Base-by-base conservation (phyloP, 495 filamentous ascomycete genomes). In the Podospora pseudocomata region DNA sequence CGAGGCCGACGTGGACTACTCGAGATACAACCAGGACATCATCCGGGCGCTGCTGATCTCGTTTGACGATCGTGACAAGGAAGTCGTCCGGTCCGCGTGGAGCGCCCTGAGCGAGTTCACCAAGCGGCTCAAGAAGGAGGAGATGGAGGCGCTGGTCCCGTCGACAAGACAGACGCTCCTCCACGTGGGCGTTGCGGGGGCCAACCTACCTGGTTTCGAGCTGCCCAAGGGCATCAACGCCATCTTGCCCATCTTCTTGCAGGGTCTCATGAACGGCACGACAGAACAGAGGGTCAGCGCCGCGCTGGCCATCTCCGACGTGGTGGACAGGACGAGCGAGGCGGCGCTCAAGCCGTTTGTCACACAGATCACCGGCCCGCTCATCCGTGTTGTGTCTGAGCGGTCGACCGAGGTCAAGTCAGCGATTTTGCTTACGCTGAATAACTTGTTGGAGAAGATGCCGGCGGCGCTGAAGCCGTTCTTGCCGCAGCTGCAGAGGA, bases 191-290 rank as follows among this genome's bases (percentile, higher is more conserved):
- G 90, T 97, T 18, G 80, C 94, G 59, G 96, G 96, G 5, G 85
- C 88, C 26, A 88, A 94, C 73, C 84, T 99, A 19, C 86, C 93
- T 11, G 95, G 95, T 28, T 99, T 99, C 82, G 86, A 89, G 65
- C 81, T 99, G 64, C 95, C 95, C 5, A 99, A 98, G 86, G 95
- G 95, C 65, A 97, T 99, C 85, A 97, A 92, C 76, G 92, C 96
- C 65, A 90, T 99, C 68, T 80, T 99, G 60, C 96, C 96, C 3
- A 97, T 99, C 72, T 98, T 99, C 86, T 80, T 98, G 70, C 95
- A 99, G 75, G 95, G 94, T 80, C 85, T 99, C 69, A 95, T 98
- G 88, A 97, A 98, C 73, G 95, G 95, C 66, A 93, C 90, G 19
- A 78, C 90, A 13, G 96, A 99, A 4, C 96, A 98, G 80, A 85